A percentile compares a stretch with the other conserved stretches of the same genome.
Conservation (phyloP, 1,284 basidiomycete genomes). For the Tetrapyrgos nigripes region DNA sequence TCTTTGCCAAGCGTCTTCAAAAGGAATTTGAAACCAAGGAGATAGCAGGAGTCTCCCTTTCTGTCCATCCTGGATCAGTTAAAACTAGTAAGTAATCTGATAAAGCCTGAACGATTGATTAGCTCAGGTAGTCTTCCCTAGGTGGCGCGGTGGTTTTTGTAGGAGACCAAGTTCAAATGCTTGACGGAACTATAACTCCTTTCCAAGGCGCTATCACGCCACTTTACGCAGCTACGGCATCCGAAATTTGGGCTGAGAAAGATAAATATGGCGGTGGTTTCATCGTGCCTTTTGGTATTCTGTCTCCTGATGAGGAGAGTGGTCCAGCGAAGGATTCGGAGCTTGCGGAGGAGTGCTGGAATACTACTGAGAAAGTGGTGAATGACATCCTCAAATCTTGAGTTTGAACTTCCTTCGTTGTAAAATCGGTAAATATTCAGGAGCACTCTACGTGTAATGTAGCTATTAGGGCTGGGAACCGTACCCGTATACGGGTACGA, state of each 20-base stretch:
- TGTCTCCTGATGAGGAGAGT: slow-evolving; percentile 1
- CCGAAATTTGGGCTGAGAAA: slow-evolving; percentile 13
- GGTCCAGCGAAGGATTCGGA: slow-evolving; percentile 38
- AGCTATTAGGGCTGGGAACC: too few relatives aligned
- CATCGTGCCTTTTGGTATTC: slow-evolving; percentile 8
- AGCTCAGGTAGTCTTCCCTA: background rate
- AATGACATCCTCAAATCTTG: too few relatives aligned
- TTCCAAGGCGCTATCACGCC: slow-evolving; percentile 10
- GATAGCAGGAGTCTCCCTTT: slow-evolving; percentile 32
- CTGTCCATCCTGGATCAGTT: slow-evolving; percentile 44
- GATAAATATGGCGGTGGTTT: slow-evolving; percentile 9
- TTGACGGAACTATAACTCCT: background rate
- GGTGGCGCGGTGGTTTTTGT: slow-evolving; percentile 2
- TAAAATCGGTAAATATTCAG: too few relatives aligned
- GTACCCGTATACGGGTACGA: too few relatives aligned
- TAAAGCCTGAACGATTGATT: too few relatives aligned
- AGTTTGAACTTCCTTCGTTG: too few relatives aligned
- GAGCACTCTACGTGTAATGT: too few relatives aligned
- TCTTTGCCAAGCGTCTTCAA: slow-evolving; percentile 47
- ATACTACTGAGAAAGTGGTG: slow-evolving; percentile 41
- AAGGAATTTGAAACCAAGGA: slow-evolving; percentile 35
- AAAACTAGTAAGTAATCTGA: slow-evolving; percentile 37
- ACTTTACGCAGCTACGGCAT: slow-evolving; percentile 9
- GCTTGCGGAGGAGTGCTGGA: slow-evolving; percentile 51
- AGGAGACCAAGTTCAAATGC: background rate